These are phyloP conservation scores for Naganishia albida DNA, from an alignment of 1,284 basidiomycete species.

Conservation along the genomic window DNA sequence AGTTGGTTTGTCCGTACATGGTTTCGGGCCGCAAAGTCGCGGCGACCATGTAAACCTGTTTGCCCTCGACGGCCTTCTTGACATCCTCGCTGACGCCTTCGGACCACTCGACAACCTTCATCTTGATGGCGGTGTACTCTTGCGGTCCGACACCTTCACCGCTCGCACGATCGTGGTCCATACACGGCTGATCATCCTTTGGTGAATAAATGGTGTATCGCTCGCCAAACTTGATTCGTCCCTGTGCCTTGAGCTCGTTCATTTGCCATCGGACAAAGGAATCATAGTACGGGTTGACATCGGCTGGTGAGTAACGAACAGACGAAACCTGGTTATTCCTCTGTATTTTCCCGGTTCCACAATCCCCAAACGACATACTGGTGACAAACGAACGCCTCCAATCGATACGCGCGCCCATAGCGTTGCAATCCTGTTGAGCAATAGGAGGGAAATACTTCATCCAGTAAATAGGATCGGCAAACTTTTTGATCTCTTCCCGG, in stretches of 20 bases:
- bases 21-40: conserved; percentile 97
- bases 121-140: conserved; percentile 94
- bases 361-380: conserved; percentile 39
- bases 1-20: conserved; percentile 99
- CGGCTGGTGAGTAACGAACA: conserved; percentile 54
- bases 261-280: conserved; percentile 98
- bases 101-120: conserved; percentile 84
- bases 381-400: conserved; percentile 96
- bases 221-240: conserved; percentile 96
- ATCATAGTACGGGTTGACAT: conserved; percentile 96
- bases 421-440: conserved; percentile 77
- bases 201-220: conserved; percentile 98
- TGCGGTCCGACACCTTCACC: conserved; percentile 95
- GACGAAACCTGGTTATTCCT: background rate
- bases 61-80: conserved; percentile 68
- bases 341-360: background rate
- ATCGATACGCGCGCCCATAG: conserved; percentile 91
- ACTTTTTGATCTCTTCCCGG: conserved; percentile 87
- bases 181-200: conserved; percentile 99
- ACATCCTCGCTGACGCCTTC: conserved; percentile 61
- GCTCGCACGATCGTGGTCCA: conserved; percentile 98
- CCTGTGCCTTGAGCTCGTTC: conserved; percentile 82
- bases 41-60: conserved; percentile 88
- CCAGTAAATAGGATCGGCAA: conserved; percentile 93
- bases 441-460: conserved; percentile 95